A percentile compares a stretch with the other conserved stretches of the same genome.
These are phyloP conservation scores for Polymyxa betae DNA, from an alignment of 208 protist genomes.

Conservation along the genomic window DNA sequence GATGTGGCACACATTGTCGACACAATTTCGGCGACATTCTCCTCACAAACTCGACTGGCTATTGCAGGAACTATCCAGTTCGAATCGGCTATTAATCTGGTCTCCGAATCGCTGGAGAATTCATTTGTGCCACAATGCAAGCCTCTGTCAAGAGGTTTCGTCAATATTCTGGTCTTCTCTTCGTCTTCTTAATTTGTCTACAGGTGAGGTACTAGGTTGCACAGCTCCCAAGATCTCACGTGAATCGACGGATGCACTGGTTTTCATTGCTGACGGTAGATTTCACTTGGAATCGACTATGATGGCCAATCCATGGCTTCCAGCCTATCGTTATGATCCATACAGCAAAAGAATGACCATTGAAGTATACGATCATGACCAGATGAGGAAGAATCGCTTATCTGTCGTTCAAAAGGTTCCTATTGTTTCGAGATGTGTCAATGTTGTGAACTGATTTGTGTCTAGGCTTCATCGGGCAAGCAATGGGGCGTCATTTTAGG, in stretches of 20 bases:
- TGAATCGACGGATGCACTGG: slow-evolving; percentile 75
- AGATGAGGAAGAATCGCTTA: slow-evolving; percentile 81
- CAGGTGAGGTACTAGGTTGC: slow-evolving; percentile 96
- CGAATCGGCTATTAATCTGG: slow-evolving; percentile 18
- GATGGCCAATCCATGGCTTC: slow-evolving; percentile 90
- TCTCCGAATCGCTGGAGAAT: neutral
- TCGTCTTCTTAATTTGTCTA: slow-evolving; percentile 41
- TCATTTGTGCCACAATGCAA: slow-evolving; percentile 45
- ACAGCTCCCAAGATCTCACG: slow-evolving; percentile 88
- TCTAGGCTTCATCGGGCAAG: slow-evolving; percentile 77
- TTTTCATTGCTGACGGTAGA: slow-evolving; percentile 95
- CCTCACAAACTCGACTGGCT: neutral
- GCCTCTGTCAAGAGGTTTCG: neutral
- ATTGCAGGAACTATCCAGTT: slow-evolving; percentile 54
- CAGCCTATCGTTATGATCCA: slow-evolving; percentile 90
- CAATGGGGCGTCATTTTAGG: slow-evolving; percentile 94
- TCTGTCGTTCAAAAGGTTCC: neutral
- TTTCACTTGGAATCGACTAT: slow-evolving; percentile 98
- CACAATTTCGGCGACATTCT: slow-evolving; percentile 35
- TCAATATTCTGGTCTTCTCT: neutral
- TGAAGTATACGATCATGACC: slow-evolving; percentile 79
- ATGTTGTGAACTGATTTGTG: slow-evolving; percentile 77
- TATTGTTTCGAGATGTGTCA: neutral
- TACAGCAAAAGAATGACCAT: slow-evolving; percentile 89
- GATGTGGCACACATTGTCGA: slow-evolving; percentile 89